Evolutionary conservation across 768 basidiomycete species (phyloP).

Genomic region (Boletus reticuloceps): DNA sequence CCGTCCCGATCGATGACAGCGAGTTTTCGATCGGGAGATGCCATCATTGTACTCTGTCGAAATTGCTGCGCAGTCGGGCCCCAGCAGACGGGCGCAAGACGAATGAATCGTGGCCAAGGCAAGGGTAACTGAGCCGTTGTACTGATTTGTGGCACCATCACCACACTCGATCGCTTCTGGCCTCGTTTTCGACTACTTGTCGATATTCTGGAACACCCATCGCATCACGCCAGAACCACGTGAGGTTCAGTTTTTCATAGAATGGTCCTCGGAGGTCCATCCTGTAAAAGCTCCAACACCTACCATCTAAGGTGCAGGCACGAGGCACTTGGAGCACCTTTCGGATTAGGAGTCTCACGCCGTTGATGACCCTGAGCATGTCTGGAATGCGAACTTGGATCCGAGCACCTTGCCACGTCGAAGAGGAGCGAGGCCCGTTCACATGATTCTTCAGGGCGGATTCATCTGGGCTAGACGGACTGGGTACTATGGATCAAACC

Average conservation of each 20-base stretch:
- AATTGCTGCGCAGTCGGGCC: neutral
- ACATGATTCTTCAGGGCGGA: neutral
- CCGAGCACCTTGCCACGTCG: slow-evolving; percentile 1
- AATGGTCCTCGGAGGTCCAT: slow-evolving; percentile 31
- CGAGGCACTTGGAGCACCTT: slow-evolving; percentile 23
- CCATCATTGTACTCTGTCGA: slow-evolving; percentile 12
- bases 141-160: neutral
- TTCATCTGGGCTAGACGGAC: neutral
- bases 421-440: neutral
- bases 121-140: neutral
- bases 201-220: slow-evolving; percentile 17
- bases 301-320: slow-evolving; percentile 25
- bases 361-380: slow-evolving; percentile 23
- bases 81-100: neutral
- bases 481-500: slow-evolving; percentile 1
- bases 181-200: slow-evolving; percentile 9
- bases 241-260: slow-evolving; percentile 13
- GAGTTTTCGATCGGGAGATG: slow-evolving; percentile 20
- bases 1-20: slow-evolving; percentile 16
- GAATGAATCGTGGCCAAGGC: neutral
- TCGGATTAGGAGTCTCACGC: slow-evolving; percentile 26
- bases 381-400: neutral
- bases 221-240: slow-evolving; percentile 9
- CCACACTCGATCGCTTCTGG: neutral
- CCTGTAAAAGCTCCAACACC: neutral